Evolutionary conservation across 83 land plant species (phyloP), one percentile per base, ranked within the genome.

Genomic region (Picea mariana): DNA sequence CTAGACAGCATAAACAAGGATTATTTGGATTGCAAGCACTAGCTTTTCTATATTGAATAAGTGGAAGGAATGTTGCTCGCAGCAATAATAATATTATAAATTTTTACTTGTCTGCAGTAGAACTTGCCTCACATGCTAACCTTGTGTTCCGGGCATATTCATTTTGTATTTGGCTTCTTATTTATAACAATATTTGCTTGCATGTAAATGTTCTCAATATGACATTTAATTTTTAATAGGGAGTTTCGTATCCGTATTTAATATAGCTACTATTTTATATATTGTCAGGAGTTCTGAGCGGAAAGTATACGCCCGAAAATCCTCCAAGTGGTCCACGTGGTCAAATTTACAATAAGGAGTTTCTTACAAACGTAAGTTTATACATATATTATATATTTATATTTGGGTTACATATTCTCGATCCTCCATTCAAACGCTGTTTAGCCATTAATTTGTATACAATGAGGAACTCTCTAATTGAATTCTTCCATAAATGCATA

Each of bases 261-360:
- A 38, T 81, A 68, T 44, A 80, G 38, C 21, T 5, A 1, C 12
- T 38, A 17, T 69, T 38, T 73, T 65, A 49, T 49, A 26, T 49
- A 49, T 79, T 20, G 68, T 34, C 78, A 97, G 99, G 99, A 79
- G 82, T 87, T 80, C 84, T 97, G 15, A 97, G 95, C 17, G 99
- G 99, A 38, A 97, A 97, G 81, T 97, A 97, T 61, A 89, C 96
- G 8, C 98, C 99, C 6, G 86, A 85, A 63, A 97, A 93, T 78
- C 94, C 89, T 47, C 99, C 99, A 3, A 83, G 86, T 71, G 99
- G 99, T 42, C 93, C 98, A 72, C 87, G 99, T 27, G 95, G 94
- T 59, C 87, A 88, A 44, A 93, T 95, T 23, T 97, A 95, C 83
- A 95, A 95, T 61, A 85, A 91, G 0, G 94, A 95, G 44, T 91